Conservation (phyloP, 2,329 filamentous ascomycete species). For the Beauveria pseudobassiana region DNA sequence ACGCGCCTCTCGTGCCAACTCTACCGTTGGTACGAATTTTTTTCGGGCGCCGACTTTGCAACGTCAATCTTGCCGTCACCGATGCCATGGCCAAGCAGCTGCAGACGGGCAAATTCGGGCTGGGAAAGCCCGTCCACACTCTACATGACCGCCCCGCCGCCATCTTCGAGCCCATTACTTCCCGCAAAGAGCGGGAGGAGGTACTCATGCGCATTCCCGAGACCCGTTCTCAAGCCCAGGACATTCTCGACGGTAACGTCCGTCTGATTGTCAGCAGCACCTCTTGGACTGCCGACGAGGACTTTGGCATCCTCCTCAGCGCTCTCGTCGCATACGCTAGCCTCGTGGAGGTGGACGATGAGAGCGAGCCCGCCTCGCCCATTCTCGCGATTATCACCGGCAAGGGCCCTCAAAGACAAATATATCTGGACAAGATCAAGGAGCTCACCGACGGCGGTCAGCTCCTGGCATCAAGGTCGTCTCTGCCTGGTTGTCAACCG, state of each 20-base stretch:
- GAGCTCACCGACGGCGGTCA: slow-evolving; percentile 52
- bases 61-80: slow-evolving; percentile 80
- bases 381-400: slow-evolving; percentile 91
- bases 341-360: slow-evolving; percentile 31
- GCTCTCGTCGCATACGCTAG: slow-evolving; percentile 70
- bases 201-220: slow-evolving; percentile 62
- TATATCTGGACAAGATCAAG: slow-evolving; percentile 62
- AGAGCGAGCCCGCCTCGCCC: slow-evolving; percentile 40
- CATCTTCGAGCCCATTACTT: slow-evolving; percentile 66
- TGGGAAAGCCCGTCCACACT: slow-evolving; percentile 58
- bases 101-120: slow-evolving; percentile 51
- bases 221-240: slow-evolving; percentile 50
- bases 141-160: slow-evolving; percentile 81
- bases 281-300: slow-evolving; percentile 95
- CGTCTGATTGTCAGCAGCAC: slow-evolving; percentile 84
- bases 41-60: slow-evolving; percentile 59
- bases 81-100: slow-evolving; percentile 78
- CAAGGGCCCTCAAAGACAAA: slow-evolving; percentile 75
- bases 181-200: slow-evolving; percentile 35
- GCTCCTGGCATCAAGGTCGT: slow-evolving; percentile 63
- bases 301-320: slow-evolving; percentile 81
- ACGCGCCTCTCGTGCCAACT: slow-evolving; percentile 68
- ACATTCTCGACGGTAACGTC: slow-evolving; percentile 50
- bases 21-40: slow-evolving; percentile 69
- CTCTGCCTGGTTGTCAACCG: slow-evolving; percentile 78